Evolutionary conservation across 2,329 filamentous ascomycete genomes (phyloP).

Genomic region (Nigrospora oryzae): DNA sequence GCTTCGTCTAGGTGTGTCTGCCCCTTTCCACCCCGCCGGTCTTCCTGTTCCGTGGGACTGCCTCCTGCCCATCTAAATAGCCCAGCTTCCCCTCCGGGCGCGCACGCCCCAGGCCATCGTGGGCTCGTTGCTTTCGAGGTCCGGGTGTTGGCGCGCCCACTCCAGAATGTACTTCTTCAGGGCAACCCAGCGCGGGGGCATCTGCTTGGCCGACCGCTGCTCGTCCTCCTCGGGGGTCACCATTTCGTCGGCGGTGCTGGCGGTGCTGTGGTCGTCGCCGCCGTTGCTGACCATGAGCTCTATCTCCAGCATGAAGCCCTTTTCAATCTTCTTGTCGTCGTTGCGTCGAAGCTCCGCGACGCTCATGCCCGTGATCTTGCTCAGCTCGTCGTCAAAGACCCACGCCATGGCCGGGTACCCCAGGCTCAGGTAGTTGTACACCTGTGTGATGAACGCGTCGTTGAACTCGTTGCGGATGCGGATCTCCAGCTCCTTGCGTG

Average conservation of each 20-base stretch:
- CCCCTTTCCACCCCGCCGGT: too few species aligned
- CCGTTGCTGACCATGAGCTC: conserved; percentile 24
- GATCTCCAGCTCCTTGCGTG: conserved; percentile 39
- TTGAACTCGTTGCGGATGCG: conserved; percentile 61
- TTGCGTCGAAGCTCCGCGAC: conserved; percentile 69
- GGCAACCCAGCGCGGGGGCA: conserved; percentile 66
- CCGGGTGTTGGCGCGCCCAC: conserved; percentile 83
- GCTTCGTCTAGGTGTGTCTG: too few species aligned
- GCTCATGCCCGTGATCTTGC: conserved; percentile 66
- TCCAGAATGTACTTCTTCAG: conserved; percentile 76
- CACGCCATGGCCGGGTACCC: conserved; percentile 83
- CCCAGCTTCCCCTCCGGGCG: conserved; percentile 64
- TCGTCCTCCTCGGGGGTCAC: conserved; percentile 29
- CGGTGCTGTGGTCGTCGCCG: conserved; percentile 11
- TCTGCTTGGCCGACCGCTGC: conserved; percentile 33
- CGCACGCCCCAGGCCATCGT: conserved; percentile 60
- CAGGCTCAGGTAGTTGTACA: conserved; percentile 92
- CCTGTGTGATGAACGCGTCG: conserved; percentile 83
- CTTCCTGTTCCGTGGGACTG: too few species aligned
- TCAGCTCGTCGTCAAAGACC: conserved; percentile 76
- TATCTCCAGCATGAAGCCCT: conserved; percentile 64
- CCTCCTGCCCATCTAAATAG: conserved; percentile 28
- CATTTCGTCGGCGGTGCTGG: conserved; percentile 18
- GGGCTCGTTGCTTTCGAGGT: conserved; percentile 50
- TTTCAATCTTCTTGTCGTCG: conserved; percentile 41